A percentile compares a stretch with the other conserved stretches of the same genome.
Conservation (phyloP, 306 rosid species). For the Cucurbita maxima region DNA sequence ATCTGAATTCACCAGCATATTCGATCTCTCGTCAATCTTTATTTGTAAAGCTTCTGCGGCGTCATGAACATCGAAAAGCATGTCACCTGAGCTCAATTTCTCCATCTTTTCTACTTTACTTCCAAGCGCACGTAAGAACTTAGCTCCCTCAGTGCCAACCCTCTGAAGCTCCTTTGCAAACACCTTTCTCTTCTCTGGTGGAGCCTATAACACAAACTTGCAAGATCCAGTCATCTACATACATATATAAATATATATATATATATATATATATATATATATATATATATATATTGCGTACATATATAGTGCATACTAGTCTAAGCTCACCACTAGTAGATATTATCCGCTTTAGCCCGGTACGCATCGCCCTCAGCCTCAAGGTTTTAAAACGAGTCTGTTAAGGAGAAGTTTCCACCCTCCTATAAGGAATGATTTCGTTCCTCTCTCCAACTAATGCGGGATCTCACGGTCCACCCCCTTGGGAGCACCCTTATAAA, state of each 20-base stretch:
- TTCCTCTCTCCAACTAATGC: too few relatives aligned
- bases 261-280: too few relatives aligned
- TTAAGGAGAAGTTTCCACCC: too few relatives aligned
- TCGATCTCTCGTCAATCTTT: conserved; percentile 60
- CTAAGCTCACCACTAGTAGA: too few relatives aligned
- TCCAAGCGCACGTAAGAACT: conserved; percentile 62
- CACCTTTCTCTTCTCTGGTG: conserved; percentile 72
- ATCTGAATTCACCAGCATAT: conserved; percentile 65
- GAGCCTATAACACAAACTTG: conserved; percentile 36
- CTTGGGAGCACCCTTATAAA: too few relatives aligned
- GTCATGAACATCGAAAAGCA: conserved; percentile 60
- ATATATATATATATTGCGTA: background rate
- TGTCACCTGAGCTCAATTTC: conserved; percentile 47
- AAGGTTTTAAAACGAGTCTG: too few relatives aligned
- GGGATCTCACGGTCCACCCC: too few relatives aligned
- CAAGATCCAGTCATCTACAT: background rate
- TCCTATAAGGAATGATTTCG: too few relatives aligned
- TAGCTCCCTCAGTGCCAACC: conserved; percentile 67
- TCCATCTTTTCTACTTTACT: conserved; percentile 70
- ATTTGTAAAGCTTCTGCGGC: conserved; percentile 84
- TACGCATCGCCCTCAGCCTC: too few relatives aligned
- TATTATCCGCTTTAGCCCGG: too few relatives aligned
- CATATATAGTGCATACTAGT: too few relatives aligned
- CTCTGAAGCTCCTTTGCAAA: conserved; percentile 56
- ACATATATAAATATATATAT: too few relatives aligned